These are phyloP conservation scores for Schizothecium vesticola DNA, from an alignment of 495 filamentous ascomycete species.

Conservation along the genomic window DNA sequence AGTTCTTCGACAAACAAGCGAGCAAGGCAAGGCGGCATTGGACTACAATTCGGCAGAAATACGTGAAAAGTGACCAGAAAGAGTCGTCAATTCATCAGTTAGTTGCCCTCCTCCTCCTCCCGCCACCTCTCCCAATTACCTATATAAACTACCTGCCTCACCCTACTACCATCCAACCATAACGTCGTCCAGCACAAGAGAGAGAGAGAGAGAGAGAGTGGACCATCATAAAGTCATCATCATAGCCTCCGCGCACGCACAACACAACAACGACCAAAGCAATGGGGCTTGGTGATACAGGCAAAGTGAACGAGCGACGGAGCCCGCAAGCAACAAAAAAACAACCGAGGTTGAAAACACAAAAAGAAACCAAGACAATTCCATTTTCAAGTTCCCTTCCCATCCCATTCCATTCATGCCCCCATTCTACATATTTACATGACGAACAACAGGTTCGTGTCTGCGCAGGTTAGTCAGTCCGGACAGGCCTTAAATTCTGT, in stretches of 20 bases:
- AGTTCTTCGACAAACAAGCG: no score
- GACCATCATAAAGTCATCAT: neutral
- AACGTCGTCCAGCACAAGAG: neutral
- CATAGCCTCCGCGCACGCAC: neutral
- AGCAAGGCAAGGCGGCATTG: no score
- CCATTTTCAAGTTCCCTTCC: neutral
- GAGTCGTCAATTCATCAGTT: neutral
- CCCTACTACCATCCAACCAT: neutral
- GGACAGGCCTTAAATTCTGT: constrained; percentile 26
- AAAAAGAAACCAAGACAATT: neutral
- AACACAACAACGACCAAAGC: neutral
- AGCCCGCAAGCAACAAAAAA: neutral
- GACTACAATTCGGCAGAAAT: no score
- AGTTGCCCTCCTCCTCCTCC: neutral
- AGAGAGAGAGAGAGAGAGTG: neutral
- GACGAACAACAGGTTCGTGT: constrained; percentile 49
- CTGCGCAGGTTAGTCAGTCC: constrained; percentile 28
- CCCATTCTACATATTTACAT: constrained; percentile 32
- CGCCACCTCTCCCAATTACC: neutral
- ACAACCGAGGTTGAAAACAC: neutral
- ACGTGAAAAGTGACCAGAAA: neutral
- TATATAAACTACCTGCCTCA: neutral
- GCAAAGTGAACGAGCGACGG: neutral
- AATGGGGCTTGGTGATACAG: neutral
- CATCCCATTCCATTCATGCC: neutral